These are phyloP conservation scores for Alopecurus myosuroides DNA, from an alignment of 176 grass and related monocot genomes.

Conservation along the genomic window DNA sequence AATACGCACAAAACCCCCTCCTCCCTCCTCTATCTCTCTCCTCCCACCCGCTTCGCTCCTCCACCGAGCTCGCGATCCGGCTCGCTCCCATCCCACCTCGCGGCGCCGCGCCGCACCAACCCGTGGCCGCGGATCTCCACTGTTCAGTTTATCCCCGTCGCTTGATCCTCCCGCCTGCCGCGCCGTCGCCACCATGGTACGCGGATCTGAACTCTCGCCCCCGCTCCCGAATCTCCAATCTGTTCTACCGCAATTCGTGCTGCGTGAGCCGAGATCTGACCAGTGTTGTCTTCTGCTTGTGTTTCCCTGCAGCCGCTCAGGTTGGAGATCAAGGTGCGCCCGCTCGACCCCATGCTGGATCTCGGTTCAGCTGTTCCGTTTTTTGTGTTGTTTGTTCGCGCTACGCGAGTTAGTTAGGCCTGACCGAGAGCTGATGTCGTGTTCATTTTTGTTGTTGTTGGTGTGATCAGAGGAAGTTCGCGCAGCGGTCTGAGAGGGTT, in stretches of 20 bases:
- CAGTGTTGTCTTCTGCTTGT: slow-evolving; percentile 40
- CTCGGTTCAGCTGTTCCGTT: slow-evolving; percentile 23
- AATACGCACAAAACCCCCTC: slow-evolving; percentile 17
- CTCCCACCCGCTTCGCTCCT: not conserved
- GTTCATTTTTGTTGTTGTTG: not conserved
- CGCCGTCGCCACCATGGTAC: slow-evolving; percentile 38
- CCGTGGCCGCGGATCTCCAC: slow-evolving; percentile 5
- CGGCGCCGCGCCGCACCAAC: not conserved
- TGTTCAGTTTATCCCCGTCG: not conserved
- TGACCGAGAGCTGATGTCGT: not conserved
- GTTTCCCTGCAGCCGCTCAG: slow-evolving; percentile 75
- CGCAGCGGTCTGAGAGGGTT: slow-evolving; percentile 89
- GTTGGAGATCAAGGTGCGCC: slow-evolving; percentile 99
- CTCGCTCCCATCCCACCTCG: not conserved
- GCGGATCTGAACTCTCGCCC: slow-evolving; percentile 27
- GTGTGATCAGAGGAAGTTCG: slow-evolving; percentile 85
- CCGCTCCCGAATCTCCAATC: slow-evolving; percentile 16
- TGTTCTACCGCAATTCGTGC: not conserved
- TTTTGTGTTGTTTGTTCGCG: not conserved
- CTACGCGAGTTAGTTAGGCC: not conserved
- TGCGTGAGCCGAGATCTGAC: slow-evolving; percentile 53
- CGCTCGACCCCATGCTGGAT: slow-evolving; percentile 10
- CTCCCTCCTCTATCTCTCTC: not conserved
- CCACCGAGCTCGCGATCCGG: slow-evolving; percentile 42
- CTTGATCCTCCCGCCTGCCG: not conserved